Base-by-base conservation (phyloP, 495 filamentous ascomycete species). In the Haplographium delicatum region DNA sequence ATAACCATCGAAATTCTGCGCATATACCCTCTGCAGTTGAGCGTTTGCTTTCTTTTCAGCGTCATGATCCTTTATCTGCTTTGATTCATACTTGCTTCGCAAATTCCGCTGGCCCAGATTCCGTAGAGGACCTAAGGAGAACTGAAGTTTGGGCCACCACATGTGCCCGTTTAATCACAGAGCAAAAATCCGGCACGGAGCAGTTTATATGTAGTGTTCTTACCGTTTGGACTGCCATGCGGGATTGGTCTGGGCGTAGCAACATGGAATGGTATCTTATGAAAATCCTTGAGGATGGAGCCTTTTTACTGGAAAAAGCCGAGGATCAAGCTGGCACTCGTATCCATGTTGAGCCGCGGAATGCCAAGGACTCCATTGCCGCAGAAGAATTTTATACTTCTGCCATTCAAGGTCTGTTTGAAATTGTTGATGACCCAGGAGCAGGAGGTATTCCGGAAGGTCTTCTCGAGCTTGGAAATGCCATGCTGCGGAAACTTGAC, bases 241-340 rank as follows among this genome's bases (percentile, higher is more conserved):
- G 86, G 62, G 84, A 89, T 62, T 97, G 93, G 93, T 84, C 86
- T 50, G 86, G 88, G 47, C 87, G 83, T 53, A 80, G 82, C 54
- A 90, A 88, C 57, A 83, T 98, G 73, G 91, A 96, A 70, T 83
- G 88, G 60, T 96, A 89, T 61, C 79, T 98, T 4, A 91, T 94
- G 88, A 83, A 89, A 62, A 85, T 91, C 50, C 78, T 98, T 16
- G 88, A 95, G 67, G 86, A 91, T 61, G 93, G 93, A 51, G 82
- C 87, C 22, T 96, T 96, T 62, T 69, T 98, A 47, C 73, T 96
- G 64, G 89, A 96, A 54, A 75, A 78, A 59, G 74, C 83, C 63
- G 78, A 86, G 68, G 83, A 89, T 69, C 75, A 79, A 44, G 72
- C 80, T 58, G 74, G 80, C 11, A 76, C 76, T 22, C 72, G 79